Evolutionary conservation across 257 asterid species (phyloP), one percentile per base, ranked within the genome.

Genomic region (Solanum dulcamara): DNA sequence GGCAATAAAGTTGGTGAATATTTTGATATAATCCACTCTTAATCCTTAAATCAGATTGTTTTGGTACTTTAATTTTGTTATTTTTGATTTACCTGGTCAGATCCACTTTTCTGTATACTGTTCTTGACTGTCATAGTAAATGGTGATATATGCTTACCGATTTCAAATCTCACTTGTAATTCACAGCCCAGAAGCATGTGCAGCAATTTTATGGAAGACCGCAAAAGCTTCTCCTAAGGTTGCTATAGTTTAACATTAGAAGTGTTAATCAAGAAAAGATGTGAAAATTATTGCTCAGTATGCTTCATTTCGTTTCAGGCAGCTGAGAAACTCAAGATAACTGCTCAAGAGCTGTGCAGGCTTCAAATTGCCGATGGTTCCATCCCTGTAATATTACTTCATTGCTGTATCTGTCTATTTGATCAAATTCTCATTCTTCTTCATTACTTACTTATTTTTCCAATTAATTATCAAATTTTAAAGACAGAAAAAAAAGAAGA

Each of bases 181-280:
- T 84, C 67, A 86, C 97, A 96, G 99, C 88, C 99, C 99, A 59
- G 99, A 96, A 89, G 99, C 99, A 75, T 94, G 98, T 85, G 99
- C 99, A 32, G 98, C 99, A 85, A 96, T 96, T 88, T 88, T 96
- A 90, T 96, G 93, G 93, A 96, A 96, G 90, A 85, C 87, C 86
- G 93, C 98, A 37, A 93, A 94, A 91, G 97, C 97, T 87, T 81
- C 99, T 77, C 96, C 97, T 22, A 90, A 93, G 99, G 99, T 95
- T 85, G 83, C 75, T 88, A 81, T 83, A 64, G 50, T 83, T 24
- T 24, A 87, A 80, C 60, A 81, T 84, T 22, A 83, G 33, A 80
- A 85, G 40, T 80, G 38, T 70, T 51, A 77, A 51, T 86, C 67
- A 74, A 51, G 85, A 67, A 51, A 88, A 24, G 33, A 60, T 87